A percentile compares a stretch with the other conserved stretches of the same genome.
These are phyloP conservation scores for Dioscorea dumetorum DNA, from an alignment of 106 monocot species.

Conservation along the genomic window DNA sequence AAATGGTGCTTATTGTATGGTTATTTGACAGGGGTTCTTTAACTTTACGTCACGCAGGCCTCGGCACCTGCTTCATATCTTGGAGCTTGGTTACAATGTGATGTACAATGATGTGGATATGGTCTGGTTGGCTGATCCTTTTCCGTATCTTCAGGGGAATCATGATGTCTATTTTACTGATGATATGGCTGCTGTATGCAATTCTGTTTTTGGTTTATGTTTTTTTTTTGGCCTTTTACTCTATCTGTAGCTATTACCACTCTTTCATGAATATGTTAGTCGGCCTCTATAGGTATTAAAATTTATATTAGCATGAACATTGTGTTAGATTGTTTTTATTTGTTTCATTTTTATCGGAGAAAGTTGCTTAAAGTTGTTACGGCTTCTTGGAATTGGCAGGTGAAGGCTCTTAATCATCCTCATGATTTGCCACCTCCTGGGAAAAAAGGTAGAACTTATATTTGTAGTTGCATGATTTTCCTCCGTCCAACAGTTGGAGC, in stretches of 20 bases:
- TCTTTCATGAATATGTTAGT: too few relatives aligned
- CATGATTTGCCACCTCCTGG: slow-evolving; percentile 82
- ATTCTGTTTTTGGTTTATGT: too few relatives aligned
- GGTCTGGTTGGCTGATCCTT: slow-evolving; percentile 95
- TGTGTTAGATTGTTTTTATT: too few relatives aligned
- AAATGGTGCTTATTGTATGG: neutral
- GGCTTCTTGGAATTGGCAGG: slow-evolving; percentile 25
- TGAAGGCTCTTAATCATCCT: slow-evolving; percentile 75
- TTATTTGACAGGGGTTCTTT: slow-evolving; percentile 71
- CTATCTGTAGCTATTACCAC: too few relatives aligned
- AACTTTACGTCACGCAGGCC: slow-evolving; percentile 95
- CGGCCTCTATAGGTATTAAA: too few relatives aligned
- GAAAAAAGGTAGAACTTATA: slow-evolving; percentile 93
- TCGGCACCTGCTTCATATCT: slow-evolving; percentile 66
- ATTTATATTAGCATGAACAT: too few relatives aligned
- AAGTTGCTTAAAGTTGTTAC: neutral
- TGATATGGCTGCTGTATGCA: slow-evolving; percentile 73
- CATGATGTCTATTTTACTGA: slow-evolving; percentile 96
- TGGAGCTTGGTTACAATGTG: slow-evolving; percentile 86
- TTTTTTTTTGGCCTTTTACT: too few relatives aligned
- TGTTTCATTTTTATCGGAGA: too few relatives aligned
- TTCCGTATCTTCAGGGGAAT: slow-evolving; percentile 59
- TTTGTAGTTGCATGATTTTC: slow-evolving; percentile 98
- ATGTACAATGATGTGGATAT: slow-evolving; percentile 99
- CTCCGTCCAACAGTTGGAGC: slow-evolving; percentile 77